Conservation (phyloP, 176 grass and related monocot species). For the Pharus latifolius region DNA sequence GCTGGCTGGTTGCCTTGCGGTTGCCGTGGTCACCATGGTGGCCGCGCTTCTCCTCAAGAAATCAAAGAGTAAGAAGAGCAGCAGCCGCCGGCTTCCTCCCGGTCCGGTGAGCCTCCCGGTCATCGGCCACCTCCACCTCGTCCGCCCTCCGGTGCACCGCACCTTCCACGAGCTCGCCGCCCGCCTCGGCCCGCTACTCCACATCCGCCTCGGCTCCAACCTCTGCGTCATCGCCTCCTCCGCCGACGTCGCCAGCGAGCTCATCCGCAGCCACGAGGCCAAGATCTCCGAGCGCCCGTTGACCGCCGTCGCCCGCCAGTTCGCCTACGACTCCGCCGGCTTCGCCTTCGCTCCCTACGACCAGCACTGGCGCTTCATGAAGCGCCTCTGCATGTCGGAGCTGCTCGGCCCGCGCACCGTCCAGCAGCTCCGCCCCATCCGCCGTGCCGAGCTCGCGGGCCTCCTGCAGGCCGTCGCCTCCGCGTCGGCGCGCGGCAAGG, state of each 20-base stretch:
- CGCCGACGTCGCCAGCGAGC: constrained; percentile 13
- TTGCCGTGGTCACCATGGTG: not conserved
- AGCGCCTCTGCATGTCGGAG: constrained; percentile 64
- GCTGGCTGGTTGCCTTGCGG: too few relatives aligned
- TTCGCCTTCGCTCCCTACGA: constrained; percentile 67
- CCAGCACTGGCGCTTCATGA: constrained; percentile 71
- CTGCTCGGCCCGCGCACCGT: constrained; percentile 61
- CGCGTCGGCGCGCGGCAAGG: not conserved
- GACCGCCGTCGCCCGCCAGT: constrained; percentile 23
- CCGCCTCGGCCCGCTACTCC: constrained; percentile 28
- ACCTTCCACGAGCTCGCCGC: constrained; percentile 32
- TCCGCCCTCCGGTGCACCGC: constrained; percentile 43
- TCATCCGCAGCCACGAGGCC: constrained; percentile 38
- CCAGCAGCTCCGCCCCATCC: constrained; percentile 41
- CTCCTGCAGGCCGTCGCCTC: constrained; percentile 1
- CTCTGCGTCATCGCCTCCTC: constrained; percentile 44
- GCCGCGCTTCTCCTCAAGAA: not conserved
- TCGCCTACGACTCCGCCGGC: constrained; percentile 41
- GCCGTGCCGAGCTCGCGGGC: constrained; percentile 19
- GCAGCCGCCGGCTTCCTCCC: constrained; percentile 19
- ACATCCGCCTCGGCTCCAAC: constrained; percentile 36
- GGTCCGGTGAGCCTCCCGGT: constrained; percentile 44
- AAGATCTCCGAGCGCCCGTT: constrained; percentile 56
- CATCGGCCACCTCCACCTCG: constrained; percentile 70
- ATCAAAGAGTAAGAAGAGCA: too few relatives aligned